phyloP scores from a whole-genome alignment of 768 basidiomycete genomes.

The Harrya chromipes region DNA sequence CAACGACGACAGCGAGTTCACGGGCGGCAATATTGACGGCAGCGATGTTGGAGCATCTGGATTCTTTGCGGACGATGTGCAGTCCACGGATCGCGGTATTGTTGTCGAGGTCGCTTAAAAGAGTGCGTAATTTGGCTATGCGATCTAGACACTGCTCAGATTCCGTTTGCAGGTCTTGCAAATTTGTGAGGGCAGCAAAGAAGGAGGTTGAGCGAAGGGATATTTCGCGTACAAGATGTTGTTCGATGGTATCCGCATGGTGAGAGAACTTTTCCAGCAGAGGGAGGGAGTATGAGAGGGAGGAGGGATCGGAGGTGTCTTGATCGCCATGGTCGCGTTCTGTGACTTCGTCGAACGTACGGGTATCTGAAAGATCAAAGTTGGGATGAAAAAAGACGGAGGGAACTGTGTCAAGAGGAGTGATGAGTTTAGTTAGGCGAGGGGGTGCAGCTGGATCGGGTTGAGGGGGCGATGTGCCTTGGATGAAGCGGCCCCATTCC shows the following conservation, averaged over 20 bases:
- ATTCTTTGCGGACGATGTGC: slow-evolving; percentile 63
- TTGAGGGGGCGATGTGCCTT: slow-evolving; percentile 34
- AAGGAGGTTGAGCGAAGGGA: slow-evolving; percentile 88
- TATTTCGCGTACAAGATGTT: slow-evolving; percentile 92
- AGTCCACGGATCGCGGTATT: slow-evolving; percentile 78
- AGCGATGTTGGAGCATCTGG: slow-evolving; percentile 57
- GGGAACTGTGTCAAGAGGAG: slow-evolving; percentile 75
- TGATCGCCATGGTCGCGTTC: slow-evolving; percentile 45
- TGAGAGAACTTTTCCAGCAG: slow-evolving; percentile 88
- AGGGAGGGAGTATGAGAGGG: slow-evolving; percentile 65
- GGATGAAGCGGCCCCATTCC: slow-evolving; percentile 77
- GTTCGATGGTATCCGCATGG: slow-evolving; percentile 90
- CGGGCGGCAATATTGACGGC: slow-evolving; percentile 59
- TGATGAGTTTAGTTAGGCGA: slow-evolving; percentile 46
- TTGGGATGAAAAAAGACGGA: slow-evolving; percentile 70
- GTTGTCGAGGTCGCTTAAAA: slow-evolving; percentile 74
- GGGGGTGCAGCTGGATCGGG: slow-evolving; percentile 23
- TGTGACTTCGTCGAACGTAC: slow-evolving; percentile 74
- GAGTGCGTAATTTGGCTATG: slow-evolving; percentile 65
- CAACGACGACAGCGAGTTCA: slow-evolving; percentile 66
- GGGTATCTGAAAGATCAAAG: slow-evolving; percentile 82
- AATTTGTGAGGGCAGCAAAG: slow-evolving; percentile 92
- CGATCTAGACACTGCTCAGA: slow-evolving; percentile 78
- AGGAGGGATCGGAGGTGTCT: slow-evolving; percentile 50
- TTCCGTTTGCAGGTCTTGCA: slow-evolving; percentile 89